phyloP scores from a whole-genome alignment of 1,284 basidiomycete species.

The Fomitopsis pinicola region DNA sequence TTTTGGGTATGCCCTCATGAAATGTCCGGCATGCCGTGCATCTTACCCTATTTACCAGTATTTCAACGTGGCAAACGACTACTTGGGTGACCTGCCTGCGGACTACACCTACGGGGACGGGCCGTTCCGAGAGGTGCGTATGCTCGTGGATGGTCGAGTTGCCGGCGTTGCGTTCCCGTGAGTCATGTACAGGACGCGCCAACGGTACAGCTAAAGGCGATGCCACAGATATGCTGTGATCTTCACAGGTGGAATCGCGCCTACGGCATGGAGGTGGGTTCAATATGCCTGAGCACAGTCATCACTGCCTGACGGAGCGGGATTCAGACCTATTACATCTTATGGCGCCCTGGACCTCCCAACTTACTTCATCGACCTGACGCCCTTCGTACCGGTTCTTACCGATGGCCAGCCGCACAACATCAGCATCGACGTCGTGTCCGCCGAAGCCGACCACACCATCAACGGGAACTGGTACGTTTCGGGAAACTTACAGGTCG shows the following conservation, averaged over 20 bases:
- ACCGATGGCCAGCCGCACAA: conserved; percentile 66
- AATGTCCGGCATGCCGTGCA: neutral
- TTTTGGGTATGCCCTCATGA: conserved; percentile 57
- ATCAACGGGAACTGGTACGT: conserved; percentile 77
- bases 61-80: conserved; percentile 62
- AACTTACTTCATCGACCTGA: conserved; percentile 74
- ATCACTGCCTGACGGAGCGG: neutral
- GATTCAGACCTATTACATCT: conserved; percentile 63
- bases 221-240: conserved; percentile 50
- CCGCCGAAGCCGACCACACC: conserved; percentile 60
- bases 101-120: conserved; percentile 55
- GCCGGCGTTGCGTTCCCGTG: conserved; percentile 75
- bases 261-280: conserved; percentile 64
- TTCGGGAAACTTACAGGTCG: conserved; percentile 66
- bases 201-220: neutral
- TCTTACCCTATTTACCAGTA: conserved; percentile 44
- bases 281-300: neutral
- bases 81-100: conserved; percentile 48
- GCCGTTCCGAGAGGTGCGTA: conserved; percentile 75
- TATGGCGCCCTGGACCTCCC: conserved; percentile 79
- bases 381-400: conserved; percentile 71
- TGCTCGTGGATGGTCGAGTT: conserved; percentile 70
- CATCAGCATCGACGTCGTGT: conserved; percentile 68
- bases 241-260: conserved; percentile 78
- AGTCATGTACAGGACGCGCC: neutral